These are phyloP conservation scores for Ulota crispa DNA, from an alignment of 225 moss, liverwort and hornwort genomes.

Conservation along the genomic window DNA sequence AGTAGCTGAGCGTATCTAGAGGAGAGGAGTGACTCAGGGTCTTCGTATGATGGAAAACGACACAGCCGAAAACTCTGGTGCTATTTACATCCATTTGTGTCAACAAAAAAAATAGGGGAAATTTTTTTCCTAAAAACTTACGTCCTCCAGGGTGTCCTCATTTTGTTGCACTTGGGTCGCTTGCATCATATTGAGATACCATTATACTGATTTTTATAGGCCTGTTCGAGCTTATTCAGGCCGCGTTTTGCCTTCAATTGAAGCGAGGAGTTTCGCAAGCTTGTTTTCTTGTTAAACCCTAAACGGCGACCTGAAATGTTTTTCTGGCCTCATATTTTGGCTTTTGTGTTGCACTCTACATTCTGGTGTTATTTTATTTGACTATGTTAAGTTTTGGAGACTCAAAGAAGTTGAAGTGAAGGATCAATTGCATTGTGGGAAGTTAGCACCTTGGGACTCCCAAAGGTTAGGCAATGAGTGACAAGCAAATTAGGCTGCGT, in stretches of 20 bases:
- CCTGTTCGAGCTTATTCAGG: not conserved
- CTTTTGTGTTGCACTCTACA: too few species aligned
- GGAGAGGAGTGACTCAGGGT: slow-evolving; percentile 37
- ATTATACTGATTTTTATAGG: slow-evolving; percentile 12
- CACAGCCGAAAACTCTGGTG: slow-evolving; percentile 23
- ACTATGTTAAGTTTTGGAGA: too few species aligned
- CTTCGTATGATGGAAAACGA: slow-evolving; percentile 31
- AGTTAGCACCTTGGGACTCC: too few species aligned
- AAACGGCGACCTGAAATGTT: too few species aligned
- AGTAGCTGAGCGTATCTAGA: slow-evolving; percentile 34
- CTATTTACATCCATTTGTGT: slow-evolving; percentile 23
- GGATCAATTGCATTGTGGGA: too few species aligned
- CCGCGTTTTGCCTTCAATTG: slow-evolving; percentile 4
- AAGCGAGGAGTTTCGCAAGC: not conserved
- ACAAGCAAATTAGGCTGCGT: too few species aligned
- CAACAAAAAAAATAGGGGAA: not conserved
- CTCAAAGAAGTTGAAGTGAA: too few species aligned
- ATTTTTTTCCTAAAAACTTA: not conserved
- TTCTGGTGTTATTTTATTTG: too few species aligned
- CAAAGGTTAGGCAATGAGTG: too few species aligned
- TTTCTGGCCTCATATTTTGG: too few species aligned
- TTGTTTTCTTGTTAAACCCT: not conserved
- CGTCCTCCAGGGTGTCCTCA: not conserved
- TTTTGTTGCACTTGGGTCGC: slow-evolving; percentile 14
- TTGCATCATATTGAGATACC: slow-evolving; percentile 4